Conservation (phyloP, 2,329 filamentous ascomycete species). For the Colletotrichum trifolii region DNA sequence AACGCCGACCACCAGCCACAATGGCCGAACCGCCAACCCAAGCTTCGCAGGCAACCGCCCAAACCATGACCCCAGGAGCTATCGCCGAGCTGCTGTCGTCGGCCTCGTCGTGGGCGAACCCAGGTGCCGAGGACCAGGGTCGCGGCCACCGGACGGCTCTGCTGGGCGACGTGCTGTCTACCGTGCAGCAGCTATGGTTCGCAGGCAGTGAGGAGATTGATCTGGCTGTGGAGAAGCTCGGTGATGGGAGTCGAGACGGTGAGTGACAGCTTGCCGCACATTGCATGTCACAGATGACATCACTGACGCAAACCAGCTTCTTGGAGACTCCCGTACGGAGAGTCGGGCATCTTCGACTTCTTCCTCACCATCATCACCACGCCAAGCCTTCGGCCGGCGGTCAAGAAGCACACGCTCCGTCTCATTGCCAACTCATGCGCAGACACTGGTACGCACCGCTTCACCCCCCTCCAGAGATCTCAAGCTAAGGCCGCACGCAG, state of each 20-base stretch:
- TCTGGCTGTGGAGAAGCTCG: slow-evolving; percentile 61
- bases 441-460: slow-evolving; percentile 59
- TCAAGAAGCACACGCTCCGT: slow-evolving; percentile 67
- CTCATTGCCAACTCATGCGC: slow-evolving; percentile 72
- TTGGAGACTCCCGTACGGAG: slow-evolving; percentile 67
- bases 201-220: slow-evolving; percentile 56
- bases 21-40: slow-evolving; percentile 12
- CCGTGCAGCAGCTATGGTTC: slow-evolving; percentile 54
- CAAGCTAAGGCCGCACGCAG: slow-evolving; percentile 43
- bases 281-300: neutral
- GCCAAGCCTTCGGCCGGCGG: slow-evolving; percentile 50
- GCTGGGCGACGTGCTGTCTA: slow-evolving; percentile 48
- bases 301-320: slow-evolving; percentile 52
- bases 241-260: slow-evolving; percentile 67
- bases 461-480: neutral
- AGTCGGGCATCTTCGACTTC: slow-evolving; percentile 68
- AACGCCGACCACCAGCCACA: neutral
- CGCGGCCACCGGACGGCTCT: slow-evolving; percentile 15
- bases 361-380: slow-evolving; percentile 60
- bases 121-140: slow-evolving; percentile 17
- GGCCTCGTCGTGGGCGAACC: slow-evolving; percentile 23
- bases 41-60: slow-evolving; percentile 8
- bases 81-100: slow-evolving; percentile 19
- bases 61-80: slow-evolving; percentile 16
- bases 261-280: slow-evolving; percentile 42